Base-by-base conservation (phyloP, 371 early-diverging fungal species). In the Mortierella sp. region DNA sequence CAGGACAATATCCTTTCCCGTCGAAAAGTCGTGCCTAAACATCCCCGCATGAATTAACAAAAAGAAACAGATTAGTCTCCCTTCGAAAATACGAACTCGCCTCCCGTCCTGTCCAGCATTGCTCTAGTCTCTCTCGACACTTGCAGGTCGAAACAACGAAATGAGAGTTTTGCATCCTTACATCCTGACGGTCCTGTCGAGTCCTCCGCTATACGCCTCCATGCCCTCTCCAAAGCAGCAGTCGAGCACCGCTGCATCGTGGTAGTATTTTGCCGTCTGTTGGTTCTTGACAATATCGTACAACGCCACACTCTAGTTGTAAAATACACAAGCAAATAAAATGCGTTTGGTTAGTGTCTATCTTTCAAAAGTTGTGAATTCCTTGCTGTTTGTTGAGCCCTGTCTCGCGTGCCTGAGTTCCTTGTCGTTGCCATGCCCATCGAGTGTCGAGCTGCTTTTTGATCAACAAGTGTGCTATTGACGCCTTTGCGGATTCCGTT, bases 261-360 rank as follows among this genome's bases (percentile, higher is more conserved):
- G 92, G 13, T 88, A 79, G 78, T 93, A 92, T 52, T 86, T 84
- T 29, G 88, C 77, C 6, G 85, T 68, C 61, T 93, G 85, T 24
- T 82, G 79, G 83, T 95, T 94, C 40, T 72, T 77, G 22, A 85
- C 85, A 4, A 92, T 92, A 82, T 98, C 94, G 77, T 98, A 97
- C 5, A 97, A 86, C 4, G 95, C 89, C 31, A 97, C 92, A 16
- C 87, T 91, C 94, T 96, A 63, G 13, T 24, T 64, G 26, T 70
- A 34, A 44, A 19, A 29, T 44, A 16, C 22, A 26, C 40, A 39
- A 31, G 5, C 19, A 31, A 13, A 31, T 41, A 6, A 52, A 53
- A n/a, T 4, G 34, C 3, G 1, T 43, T n/a, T 13, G n/a, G 66
- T 13, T 13, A 26, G 2, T 70, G 4, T 6, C 14, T 34, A 31